A percentile compares a stretch with the other conserved stretches of the same genome.
Evolutionary conservation across 2,329 filamentous ascomycete genomes (phyloP).

Genomic region (Ophiostoma sp.): DNA sequence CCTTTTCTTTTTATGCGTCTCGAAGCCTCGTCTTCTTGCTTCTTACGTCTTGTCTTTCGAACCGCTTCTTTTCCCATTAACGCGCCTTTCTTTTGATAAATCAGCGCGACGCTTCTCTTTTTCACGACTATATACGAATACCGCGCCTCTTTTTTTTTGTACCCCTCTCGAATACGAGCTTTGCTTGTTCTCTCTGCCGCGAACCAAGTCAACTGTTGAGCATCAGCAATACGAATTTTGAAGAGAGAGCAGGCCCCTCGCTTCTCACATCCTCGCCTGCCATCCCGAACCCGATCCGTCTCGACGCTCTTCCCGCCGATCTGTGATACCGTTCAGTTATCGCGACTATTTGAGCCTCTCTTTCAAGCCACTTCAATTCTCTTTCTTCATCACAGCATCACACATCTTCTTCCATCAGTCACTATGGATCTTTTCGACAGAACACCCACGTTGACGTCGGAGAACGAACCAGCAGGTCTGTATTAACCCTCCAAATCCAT

Average conservation of each 20-base stretch:
- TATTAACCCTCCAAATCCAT: neutral
- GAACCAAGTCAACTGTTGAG: neutral
- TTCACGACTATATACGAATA: slow-evolving; percentile 19
- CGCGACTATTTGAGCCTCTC: neutral
- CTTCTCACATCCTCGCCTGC: neutral
- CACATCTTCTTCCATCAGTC: neutral
- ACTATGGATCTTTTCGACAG: slow-evolving; percentile 2
- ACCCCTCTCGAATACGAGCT: neutral
- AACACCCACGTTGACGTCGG: slow-evolving; percentile 4
- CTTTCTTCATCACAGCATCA: neutral
- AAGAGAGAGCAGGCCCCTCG: slow-evolving; percentile 12
- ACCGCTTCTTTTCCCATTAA: neutral
- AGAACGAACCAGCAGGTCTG: slow-evolving; percentile 13
- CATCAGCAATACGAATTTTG: slow-evolving; percentile 8
- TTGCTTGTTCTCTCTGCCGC: neutral
- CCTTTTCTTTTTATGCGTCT: neutral
- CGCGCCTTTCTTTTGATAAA: neutral
- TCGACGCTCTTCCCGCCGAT: neutral
- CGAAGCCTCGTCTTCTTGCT: neutral
- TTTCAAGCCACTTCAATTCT: neutral
- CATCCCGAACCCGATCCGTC: neutral
- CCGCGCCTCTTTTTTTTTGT: neutral
- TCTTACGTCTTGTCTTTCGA: neutral
- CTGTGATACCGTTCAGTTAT: neutral
- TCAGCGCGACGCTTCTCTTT: neutral